phyloP scores from a whole-genome alignment of 805 yeast genomes.

The Teunomyces aglyptinius region DNA sequence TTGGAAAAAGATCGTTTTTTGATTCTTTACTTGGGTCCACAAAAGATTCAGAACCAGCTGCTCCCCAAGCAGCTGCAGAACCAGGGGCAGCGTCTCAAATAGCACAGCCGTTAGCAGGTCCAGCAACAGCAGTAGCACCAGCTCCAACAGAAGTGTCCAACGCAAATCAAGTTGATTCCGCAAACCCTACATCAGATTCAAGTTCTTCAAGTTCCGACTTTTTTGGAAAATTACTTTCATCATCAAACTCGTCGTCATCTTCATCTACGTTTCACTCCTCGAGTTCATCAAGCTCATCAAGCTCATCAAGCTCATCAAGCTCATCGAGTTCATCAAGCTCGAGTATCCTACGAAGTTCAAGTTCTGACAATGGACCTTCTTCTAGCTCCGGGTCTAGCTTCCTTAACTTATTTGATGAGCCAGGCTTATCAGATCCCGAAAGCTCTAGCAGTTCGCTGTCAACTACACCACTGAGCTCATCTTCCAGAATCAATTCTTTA shows the following conservation, averaged over 20 bases:
- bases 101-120: constrained; percentile 5
- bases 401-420: not conserved
- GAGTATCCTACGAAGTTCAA: not conserved
- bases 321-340: constrained; percentile 5
- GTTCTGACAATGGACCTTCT: not conserved
- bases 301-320: constrained; percentile 2
- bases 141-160: not conserved
- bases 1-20: constrained; percentile 11
- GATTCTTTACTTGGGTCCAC: constrained; percentile 10
- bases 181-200: not conserved
- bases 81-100: constrained; percentile 9
- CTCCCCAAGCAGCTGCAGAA: constrained; percentile 9
- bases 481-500: not conserved
- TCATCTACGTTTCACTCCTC: constrained; percentile 3
- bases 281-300: constrained; percentile 5
- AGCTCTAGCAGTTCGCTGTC: constrained; percentile 6
- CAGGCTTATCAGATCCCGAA: not conserved
- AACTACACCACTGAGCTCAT: not conserved
- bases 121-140: constrained; percentile 8
- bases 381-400: not conserved
- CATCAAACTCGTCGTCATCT: not conserved
- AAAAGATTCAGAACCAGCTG: constrained; percentile 9
- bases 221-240: not conserved
- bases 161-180: not conserved
- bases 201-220: constrained; percentile 1